Conservation (phyloP, 441 rosid genomes). For the Codiaeum variegatum region DNA sequence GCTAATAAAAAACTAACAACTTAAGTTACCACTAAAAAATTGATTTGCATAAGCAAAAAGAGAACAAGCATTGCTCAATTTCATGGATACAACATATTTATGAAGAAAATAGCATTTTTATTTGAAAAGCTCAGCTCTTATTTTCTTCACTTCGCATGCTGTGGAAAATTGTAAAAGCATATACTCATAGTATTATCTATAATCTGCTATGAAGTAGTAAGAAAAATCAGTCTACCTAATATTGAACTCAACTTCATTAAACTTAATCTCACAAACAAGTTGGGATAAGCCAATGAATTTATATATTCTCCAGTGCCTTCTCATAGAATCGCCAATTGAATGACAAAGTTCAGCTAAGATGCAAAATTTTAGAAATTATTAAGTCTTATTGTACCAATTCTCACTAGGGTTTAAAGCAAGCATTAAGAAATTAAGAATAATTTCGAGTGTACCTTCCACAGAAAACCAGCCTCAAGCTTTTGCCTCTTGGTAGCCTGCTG, state of each 20-base stretch:
- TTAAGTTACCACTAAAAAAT: too few relatives aligned
- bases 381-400: background rate
- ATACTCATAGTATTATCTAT: background rate
- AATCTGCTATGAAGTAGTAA: background rate
- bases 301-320: background rate
- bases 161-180: background rate
- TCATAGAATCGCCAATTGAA: background rate
- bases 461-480: slow-evolving; percentile 75
- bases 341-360: background rate
- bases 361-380: background rate
- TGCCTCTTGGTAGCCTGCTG: slow-evolving; percentile 81
- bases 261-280: background rate
- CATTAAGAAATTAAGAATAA: background rate
- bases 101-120: background rate
- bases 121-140: background rate
- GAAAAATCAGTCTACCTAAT: background rate
- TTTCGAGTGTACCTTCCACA: slow-evolving; percentile 21
- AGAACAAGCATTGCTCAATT: background rate
- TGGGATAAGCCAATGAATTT: background rate
- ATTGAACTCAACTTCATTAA: background rate
- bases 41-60: slow-evolving; percentile 1
- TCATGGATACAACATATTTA: background rate
- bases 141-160: background rate
- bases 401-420: background rate
- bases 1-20: background rate